Evolutionary conservation across 192 early-diverging fungal genomes (phyloP), one percentile per base, ranked within the genome.

Genomic region (Podochytrium sp.): DNA sequence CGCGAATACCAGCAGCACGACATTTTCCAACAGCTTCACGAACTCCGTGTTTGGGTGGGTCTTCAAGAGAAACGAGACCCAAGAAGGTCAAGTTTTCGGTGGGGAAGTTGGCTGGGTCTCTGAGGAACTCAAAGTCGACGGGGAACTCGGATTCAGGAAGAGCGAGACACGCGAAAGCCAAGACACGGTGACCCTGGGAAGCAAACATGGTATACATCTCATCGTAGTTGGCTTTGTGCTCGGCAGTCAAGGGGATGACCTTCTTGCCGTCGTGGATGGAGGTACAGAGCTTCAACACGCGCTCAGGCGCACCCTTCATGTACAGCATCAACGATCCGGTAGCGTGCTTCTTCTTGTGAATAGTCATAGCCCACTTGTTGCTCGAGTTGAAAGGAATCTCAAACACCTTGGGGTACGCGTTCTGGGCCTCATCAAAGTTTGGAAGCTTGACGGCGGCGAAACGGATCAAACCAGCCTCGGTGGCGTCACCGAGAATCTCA

Each of bases 11-110:
- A 16, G 96, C 96, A 34, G 80, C 81, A 59, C 94, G 91, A 78
- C 94, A 96, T 32, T 91, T 88, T 49, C 94, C 95, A 78, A 98
- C 93, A 32, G 95, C 95, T 78, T 97, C 95, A 79, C 95, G 92
- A 23, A 98, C 95, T 58, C 94, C 96, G 75, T 96, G 95, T 79
- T 96, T 96, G 74, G 96, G 96, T 64, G 96, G 96, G 79, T 97
- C 96, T 76, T 96, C 93, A 3, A 98, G 82, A 12, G 91, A 92
- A 7, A 88, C 85, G n/a, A 98, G 83, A 33, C 95, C 94, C 30
- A 94, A 85, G 84, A 95, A 94, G 40, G 80, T 86, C 67, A 55
- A 70, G 39, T 58, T 50, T 30, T 40, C 79, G 38, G 85, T 65
- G 27, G 91, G 91, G 53, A 86, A 92, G 80, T 93, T 92, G 70